Conservation (phyloP, 306 rosid species). For the Gynostemma pentaphyllum region DNA sequence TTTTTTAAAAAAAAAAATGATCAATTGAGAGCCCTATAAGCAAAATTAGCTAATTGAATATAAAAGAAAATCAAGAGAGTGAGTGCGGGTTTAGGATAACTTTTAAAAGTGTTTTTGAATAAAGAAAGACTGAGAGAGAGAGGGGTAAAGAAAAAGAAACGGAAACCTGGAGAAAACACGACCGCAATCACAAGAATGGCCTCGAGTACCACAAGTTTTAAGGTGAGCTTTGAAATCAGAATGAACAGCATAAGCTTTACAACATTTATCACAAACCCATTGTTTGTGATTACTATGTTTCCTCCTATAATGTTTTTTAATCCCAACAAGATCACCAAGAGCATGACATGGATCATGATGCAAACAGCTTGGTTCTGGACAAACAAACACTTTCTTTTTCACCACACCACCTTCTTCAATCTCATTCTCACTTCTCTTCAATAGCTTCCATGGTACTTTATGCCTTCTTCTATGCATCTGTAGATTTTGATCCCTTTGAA, state of each 20-base stretch:
- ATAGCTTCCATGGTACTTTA: slow-evolving; percentile 85
- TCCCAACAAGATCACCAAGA: slow-evolving; percentile 89
- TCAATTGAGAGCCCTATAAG: too few relatives aligned
- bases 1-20: too few relatives aligned
- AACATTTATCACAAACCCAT: slow-evolving; percentile 89
- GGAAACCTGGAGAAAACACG: slow-evolving; percentile 99
- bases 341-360: slow-evolving; percentile 93
- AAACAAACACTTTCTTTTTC: slow-evolving; percentile 76
- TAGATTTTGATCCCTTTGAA: slow-evolving; percentile 92
- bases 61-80: too few relatives aligned
- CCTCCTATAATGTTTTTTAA: slow-evolving; percentile 80
- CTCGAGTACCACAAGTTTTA: slow-evolving; percentile 96
- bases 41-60: too few relatives aligned
- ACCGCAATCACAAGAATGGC: slow-evolving; percentile 98
- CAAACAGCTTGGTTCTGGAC: slow-evolving; percentile 76
- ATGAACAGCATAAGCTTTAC: slow-evolving; percentile 88
- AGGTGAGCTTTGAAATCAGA: slow-evolving; percentile 96
- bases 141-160: neutral
- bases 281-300: slow-evolving; percentile 87
- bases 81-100: too few relatives aligned
- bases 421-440: slow-evolving; percentile 45
- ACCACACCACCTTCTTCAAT: too few relatives aligned
- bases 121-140: too few relatives aligned
- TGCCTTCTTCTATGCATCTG: slow-evolving; percentile 95
- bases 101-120: too few relatives aligned